Conservation (phyloP, 2,329 filamentous ascomycete genomes). For the Aspergillus sclerotialis region DNA sequence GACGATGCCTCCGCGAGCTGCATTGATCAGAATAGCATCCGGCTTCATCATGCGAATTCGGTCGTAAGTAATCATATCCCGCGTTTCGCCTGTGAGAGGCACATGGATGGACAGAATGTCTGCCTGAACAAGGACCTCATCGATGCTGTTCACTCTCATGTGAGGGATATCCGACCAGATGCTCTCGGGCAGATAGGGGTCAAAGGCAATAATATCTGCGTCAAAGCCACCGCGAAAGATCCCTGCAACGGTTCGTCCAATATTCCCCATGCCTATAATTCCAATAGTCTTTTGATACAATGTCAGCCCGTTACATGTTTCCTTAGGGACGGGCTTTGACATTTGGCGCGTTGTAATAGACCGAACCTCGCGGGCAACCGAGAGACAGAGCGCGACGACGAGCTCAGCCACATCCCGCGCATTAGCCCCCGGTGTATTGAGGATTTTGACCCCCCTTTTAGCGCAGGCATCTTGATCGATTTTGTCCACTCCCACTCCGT, state of each 20-base stretch:
- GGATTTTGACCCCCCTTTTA: conserved; percentile 35
- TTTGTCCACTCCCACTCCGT: conserved; percentile 43
- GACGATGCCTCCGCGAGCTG: conserved; percentile 35
- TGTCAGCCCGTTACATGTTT: conserved; percentile 35
- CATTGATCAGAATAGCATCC: conserved; percentile 35
- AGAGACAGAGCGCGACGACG: conserved; percentile 29
- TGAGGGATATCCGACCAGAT: conserved; percentile 30
- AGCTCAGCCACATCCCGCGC: conserved; percentile 37
- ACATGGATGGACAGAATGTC: conserved; percentile 35
- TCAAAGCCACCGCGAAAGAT: conserved; percentile 34
- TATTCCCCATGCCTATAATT: conserved; percentile 36
- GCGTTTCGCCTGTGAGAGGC: conserved; percentile 28
- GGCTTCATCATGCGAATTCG: conserved; percentile 32
- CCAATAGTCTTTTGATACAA: conserved; percentile 30
- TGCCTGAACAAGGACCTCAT: conserved; percentile 24
- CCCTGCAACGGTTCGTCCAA: conserved; percentile 28
- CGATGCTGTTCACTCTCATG: conserved; percentile 18
- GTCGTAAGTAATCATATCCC: conserved; percentile 22
- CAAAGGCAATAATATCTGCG: conserved; percentile 29
- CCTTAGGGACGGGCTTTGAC: conserved; percentile 25
- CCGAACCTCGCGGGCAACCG: conserved; percentile 27
- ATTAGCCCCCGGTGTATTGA: conserved; percentile 44
- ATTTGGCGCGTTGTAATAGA: conserved; percentile 25
- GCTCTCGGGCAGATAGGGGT: conserved; percentile 25
- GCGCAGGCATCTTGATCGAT: conserved; percentile 37